These are phyloP conservation scores for Hanseniaspora occidentalis DNA, from an alignment of 805 yeast species.

Conservation along the genomic window DNA sequence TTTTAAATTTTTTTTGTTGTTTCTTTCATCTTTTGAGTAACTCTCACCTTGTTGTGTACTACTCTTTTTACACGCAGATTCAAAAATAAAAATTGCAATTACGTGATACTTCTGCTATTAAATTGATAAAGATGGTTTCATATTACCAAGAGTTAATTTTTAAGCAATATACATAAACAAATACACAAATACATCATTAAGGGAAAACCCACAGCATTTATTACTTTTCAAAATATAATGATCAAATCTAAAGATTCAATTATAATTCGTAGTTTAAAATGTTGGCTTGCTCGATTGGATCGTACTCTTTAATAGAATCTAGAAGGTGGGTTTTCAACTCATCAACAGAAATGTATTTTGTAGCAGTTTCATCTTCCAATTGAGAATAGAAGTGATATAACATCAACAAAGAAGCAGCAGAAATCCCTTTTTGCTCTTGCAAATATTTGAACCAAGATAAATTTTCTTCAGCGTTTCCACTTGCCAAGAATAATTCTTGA, in stretches of 20 bases:
- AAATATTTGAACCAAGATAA: slow-evolving; percentile 17
- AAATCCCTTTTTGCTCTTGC: slow-evolving; percentile 8
- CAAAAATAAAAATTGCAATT: too few relatives aligned
- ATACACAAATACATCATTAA: not conserved
- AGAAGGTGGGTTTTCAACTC: slow-evolving; percentile 14
- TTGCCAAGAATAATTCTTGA: slow-evolving; percentile 11
- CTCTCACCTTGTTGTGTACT: too few relatives aligned
- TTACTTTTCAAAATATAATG: not conserved
- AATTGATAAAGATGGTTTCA: too few relatives aligned
- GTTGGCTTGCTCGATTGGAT: slow-evolving; percentile 16
- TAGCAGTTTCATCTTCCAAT: not conserved
- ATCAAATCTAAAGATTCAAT: too few relatives aligned
- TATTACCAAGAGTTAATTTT: too few relatives aligned
- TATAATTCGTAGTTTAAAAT: slow-evolving; percentile 19
- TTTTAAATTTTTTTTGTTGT: not conserved
- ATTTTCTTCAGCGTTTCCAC: slow-evolving; percentile 10
- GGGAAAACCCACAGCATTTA: too few relatives aligned
- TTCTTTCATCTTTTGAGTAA: too few relatives aligned
- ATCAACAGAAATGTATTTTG: slow-evolving; percentile 1
- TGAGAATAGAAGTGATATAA: slow-evolving; percentile 8
- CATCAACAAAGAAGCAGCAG: slow-evolving; percentile 12
- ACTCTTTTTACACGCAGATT: too few relatives aligned
- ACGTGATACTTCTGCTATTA: too few relatives aligned
- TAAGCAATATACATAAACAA: not conserved
- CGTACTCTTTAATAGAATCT: slow-evolving; percentile 10